Evolutionary conservation across 2,329 filamentous ascomycete genomes (phyloP).

Genomic region (Aspergillus sp.): DNA sequence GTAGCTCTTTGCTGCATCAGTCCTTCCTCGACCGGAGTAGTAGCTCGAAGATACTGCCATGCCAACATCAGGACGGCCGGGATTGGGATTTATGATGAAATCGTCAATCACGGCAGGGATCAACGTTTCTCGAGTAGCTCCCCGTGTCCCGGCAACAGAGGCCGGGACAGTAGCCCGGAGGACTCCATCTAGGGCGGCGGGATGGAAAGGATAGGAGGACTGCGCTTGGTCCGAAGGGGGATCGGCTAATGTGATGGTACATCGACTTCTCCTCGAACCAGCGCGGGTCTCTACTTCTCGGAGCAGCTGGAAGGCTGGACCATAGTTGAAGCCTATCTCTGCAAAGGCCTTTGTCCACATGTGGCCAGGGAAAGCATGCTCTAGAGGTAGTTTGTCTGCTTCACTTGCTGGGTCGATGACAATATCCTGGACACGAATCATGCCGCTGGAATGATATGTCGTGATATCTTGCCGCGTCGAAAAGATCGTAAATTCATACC

Average conservation of each 20-base stretch:
- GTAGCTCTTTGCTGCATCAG: slow-evolving; percentile 5
- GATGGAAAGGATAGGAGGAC: slow-evolving; percentile 7
- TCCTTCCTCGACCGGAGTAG: slow-evolving; percentile 4
- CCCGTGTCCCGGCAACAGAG: background rate
- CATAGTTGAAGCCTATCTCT: slow-evolving; percentile 7
- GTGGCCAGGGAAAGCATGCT: slow-evolving; percentile 2
- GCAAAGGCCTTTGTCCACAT: slow-evolving; percentile 12
- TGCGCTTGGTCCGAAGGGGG: slow-evolving; percentile 2
- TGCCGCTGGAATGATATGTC: slow-evolving; percentile 3
- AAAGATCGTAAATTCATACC: slow-evolving; percentile 8
- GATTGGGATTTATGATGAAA: slow-evolving; percentile 6
- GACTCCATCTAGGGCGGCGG: slow-evolving; percentile 6
- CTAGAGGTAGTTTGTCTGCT: slow-evolving; percentile 4
- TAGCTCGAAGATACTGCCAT: slow-evolving; percentile 3
- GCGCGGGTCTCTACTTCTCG: slow-evolving; percentile 8
- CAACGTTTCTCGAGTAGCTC: background rate
- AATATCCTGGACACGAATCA: slow-evolving; percentile 5
- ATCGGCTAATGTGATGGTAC: slow-evolving; percentile 2
- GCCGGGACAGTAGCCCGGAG: slow-evolving; percentile 5
- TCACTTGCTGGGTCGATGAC: background rate
- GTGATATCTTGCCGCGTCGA: background rate
- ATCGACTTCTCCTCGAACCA: slow-evolving; percentile 1
- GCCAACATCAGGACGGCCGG: background rate
- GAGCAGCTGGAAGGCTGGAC: slow-evolving; percentile 7
- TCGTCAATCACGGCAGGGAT: slow-evolving; percentile 9